phyloP scores from a whole-genome alignment of 169 alveolate species.

The Toxoplasma gondii region DNA sequence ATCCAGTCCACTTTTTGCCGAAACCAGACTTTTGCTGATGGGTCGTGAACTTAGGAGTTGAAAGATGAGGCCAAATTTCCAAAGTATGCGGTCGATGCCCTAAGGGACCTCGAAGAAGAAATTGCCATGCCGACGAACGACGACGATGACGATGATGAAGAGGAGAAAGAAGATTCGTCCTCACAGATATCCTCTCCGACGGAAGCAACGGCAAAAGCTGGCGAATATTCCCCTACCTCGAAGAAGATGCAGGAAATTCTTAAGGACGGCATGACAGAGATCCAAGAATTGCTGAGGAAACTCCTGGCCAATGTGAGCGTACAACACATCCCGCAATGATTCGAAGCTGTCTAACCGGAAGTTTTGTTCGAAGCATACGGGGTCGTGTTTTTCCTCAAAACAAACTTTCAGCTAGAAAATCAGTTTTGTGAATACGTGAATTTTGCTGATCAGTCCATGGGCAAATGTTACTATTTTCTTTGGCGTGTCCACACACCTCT shows the following conservation, averaged over 20 bases:
- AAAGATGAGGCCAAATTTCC: background rate
- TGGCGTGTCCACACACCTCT: too few relatives aligned
- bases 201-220: background rate
- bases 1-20: too few relatives aligned
- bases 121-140: background rate
- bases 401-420: too few relatives aligned
- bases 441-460: too few relatives aligned
- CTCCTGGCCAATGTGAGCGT: background rate
- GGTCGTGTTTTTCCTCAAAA: too few relatives aligned
- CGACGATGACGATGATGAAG: background rate
- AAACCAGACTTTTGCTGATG: background rate
- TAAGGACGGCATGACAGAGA: background rate
- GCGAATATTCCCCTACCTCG: background rate
- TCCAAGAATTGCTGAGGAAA: background rate
- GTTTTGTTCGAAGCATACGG: too few relatives aligned
- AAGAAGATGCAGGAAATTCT: background rate
- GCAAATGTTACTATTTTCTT: too few relatives aligned
- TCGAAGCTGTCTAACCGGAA: background rate
- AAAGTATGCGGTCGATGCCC: background rate
- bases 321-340: background rate
- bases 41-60: background rate
- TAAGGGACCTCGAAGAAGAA: slow-evolving; percentile 8
- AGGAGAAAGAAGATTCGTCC: background rate
- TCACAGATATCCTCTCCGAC: background rate
- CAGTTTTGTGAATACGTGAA: too few relatives aligned